Conservation (phyloP, 306 rosid genomes). For the Dryas octopetala region DNA sequence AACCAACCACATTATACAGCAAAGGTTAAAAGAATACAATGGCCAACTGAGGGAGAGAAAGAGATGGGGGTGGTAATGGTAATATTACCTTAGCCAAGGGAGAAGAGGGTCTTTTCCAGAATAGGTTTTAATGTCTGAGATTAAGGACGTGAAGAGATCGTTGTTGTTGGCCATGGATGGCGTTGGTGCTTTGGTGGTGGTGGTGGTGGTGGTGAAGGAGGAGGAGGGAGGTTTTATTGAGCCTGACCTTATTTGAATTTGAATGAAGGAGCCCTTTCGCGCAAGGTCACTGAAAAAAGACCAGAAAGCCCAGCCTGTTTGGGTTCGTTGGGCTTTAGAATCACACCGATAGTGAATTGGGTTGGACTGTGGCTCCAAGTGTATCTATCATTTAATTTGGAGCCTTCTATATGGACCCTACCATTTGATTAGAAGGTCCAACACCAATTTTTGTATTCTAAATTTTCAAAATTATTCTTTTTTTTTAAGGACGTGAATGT, state of each 20-base stretch:
- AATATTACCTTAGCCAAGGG: constrained; percentile 85
- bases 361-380: neutral
- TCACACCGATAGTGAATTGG: neutral
- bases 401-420: too few relatives aligned
- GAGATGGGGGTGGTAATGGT: neutral
- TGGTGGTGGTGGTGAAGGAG: neutral
- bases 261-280: neutral
- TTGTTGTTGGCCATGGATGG: constrained; percentile 36
- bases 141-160: constrained; percentile 60
- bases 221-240: constrained; percentile 5
- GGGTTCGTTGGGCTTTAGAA: neutral
- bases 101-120: constrained; percentile 88
- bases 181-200: neutral
- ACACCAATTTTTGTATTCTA: too few relatives aligned
- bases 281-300: neutral
- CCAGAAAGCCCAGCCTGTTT: neutral
- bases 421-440: too few relatives aligned
- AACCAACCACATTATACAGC: neutral
- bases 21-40: constrained; percentile 3
- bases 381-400: neutral
- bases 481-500: too few relatives aligned
- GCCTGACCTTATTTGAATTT: constrained; percentile 40
- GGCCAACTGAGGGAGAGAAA: neutral
- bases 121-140: constrained; percentile 65
- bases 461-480: too few relatives aligned